These are phyloP conservation scores for Acanthamoeba quina DNA, from an alignment of 208 protist species.

Conservation along the genomic window DNA sequence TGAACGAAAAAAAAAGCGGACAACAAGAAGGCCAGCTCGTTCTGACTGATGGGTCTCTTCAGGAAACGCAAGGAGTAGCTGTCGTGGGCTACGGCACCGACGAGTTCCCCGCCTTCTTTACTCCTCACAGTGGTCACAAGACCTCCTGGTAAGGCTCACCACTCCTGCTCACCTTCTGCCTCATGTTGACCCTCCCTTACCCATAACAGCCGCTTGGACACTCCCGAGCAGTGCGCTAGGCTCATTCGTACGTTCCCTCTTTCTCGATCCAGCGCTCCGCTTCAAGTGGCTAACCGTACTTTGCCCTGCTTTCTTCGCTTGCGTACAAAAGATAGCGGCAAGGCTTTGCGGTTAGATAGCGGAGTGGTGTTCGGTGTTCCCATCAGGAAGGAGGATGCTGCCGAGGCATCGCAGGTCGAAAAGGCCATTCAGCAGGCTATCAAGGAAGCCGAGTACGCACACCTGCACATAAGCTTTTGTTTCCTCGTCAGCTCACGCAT, in stretches of 20 bases:
- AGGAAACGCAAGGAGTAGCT: constrained; percentile 86
- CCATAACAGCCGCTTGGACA: constrained; percentile 77
- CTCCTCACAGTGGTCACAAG: constrained; percentile 66
- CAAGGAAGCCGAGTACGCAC: constrained; percentile 77
- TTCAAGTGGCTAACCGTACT: too few relatives aligned
- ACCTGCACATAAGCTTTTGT: too few relatives aligned
- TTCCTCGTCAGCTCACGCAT: too few relatives aligned
- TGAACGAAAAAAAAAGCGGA: too few relatives aligned
- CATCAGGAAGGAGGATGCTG: constrained; percentile 82
- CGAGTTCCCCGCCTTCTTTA: constrained; percentile 94
- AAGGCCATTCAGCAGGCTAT: constrained; percentile 84
- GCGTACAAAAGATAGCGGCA: constrained; percentile 47
- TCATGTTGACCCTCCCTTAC: neutral
- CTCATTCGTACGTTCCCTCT: constrained; percentile 67
- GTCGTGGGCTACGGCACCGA: constrained; percentile 83
- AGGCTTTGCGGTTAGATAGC: constrained; percentile 76
- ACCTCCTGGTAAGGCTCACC: neutral
- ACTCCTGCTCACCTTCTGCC: neutral
- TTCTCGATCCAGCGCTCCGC: too few relatives aligned
- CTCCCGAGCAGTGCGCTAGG: constrained; percentile 43
- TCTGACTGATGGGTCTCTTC: too few relatives aligned
- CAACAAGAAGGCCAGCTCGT: too few relatives aligned
- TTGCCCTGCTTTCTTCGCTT: neutral
- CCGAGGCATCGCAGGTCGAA: constrained; percentile 73
- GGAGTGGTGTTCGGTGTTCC: constrained; percentile 88